phyloP scores from a whole-genome alignment of 225 moss, liverwort and hornwort genomes.

The Anthoceros angustus region DNA sequence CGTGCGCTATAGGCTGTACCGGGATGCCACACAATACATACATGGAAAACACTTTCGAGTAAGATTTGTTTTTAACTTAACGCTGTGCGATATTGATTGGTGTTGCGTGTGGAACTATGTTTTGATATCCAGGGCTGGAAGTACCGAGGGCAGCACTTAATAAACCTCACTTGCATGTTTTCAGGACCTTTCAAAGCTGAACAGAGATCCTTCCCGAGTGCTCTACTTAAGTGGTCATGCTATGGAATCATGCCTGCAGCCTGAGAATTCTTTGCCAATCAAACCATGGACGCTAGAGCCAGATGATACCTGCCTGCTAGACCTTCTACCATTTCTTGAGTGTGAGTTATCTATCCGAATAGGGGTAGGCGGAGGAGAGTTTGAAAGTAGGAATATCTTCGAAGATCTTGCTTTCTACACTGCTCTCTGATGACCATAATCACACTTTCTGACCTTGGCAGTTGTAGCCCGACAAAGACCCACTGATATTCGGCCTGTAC shows the following conservation, averaged over 20 bases:
- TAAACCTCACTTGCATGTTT: neutral
- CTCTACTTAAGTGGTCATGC: constrained; percentile 86
- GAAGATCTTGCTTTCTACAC: no score
- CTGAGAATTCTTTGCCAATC: constrained; percentile 62
- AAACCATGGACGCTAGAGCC: constrained; percentile 80
- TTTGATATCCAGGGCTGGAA: neutral
- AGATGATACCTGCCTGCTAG: constrained; percentile 75
- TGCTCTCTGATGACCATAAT: neutral
- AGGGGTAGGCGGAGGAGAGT: neutral
- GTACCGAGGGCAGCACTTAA: neutral
- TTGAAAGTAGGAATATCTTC: neutral
- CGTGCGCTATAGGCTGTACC: constrained; percentile 72
- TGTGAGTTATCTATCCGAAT: constrained; percentile 29
- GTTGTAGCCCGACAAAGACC: constrained; percentile 90
- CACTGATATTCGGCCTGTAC: constrained; percentile 66
- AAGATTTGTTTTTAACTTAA: constrained; percentile 8
- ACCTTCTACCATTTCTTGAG: constrained; percentile 86
- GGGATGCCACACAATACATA: constrained; percentile 94
- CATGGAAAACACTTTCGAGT: constrained; percentile 92
- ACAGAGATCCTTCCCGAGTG: constrained; percentile 70
- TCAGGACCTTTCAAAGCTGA: constrained; percentile 91
- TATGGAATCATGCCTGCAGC: constrained; percentile 60
- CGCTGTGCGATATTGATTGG: neutral
- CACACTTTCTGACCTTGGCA: constrained; percentile 12
- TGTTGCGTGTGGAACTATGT: neutral